Evolutionary conservation across 1,284 basidiomycete species (phyloP).

Genomic region (Cerioporus squamosus): DNA sequence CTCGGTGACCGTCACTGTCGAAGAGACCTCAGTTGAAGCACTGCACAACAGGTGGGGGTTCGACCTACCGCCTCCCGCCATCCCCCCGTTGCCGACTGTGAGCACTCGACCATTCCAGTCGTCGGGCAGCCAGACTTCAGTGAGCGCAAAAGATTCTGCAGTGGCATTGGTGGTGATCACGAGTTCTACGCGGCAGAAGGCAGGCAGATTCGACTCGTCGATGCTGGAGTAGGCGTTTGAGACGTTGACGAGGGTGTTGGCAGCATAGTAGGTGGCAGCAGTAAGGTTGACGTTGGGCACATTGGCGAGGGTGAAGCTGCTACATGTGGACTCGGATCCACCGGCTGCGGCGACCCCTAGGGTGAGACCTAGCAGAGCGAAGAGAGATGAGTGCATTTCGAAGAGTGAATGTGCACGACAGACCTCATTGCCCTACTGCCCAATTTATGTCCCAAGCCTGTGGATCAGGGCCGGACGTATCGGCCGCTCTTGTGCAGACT

Average conservation of each 20-base stretch:
- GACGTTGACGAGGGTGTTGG: slow-evolving; percentile 22
- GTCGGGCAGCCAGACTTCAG: slow-evolving; percentile 37
- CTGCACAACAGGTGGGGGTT: not conserved
- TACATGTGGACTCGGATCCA: slow-evolving; percentile 6
- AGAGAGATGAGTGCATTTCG: slow-evolving; percentile 3
- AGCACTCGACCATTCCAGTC: slow-evolving; percentile 34
- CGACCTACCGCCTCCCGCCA: slow-evolving; percentile 31
- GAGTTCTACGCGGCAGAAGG: slow-evolving; percentile 28
- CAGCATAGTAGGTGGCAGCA: slow-evolving; percentile 16
- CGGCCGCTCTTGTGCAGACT: not conserved
- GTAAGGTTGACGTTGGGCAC: slow-evolving; percentile 12
- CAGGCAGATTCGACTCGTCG: slow-evolving; percentile 20
- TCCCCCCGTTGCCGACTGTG: slow-evolving; percentile 33
- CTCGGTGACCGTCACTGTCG: slow-evolving; percentile 30
- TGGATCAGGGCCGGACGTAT: not conserved
- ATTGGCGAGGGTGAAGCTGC: slow-evolving; percentile 4
- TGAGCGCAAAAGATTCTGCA: slow-evolving; percentile 26
- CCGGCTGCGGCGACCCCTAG: not conserved
- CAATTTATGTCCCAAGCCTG: slow-evolving; percentile 2
- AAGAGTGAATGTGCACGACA: not conserved
- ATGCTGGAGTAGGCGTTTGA: slow-evolving; percentile 28
- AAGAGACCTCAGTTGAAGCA: not conserved
- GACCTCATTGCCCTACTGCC: not conserved
- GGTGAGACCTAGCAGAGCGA: slow-evolving; percentile 7
- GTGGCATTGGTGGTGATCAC: slow-evolving; percentile 28